phyloP scores from a whole-genome alignment of 1,284 basidiomycete genomes.

The Cystobasidium sp. region DNA sequence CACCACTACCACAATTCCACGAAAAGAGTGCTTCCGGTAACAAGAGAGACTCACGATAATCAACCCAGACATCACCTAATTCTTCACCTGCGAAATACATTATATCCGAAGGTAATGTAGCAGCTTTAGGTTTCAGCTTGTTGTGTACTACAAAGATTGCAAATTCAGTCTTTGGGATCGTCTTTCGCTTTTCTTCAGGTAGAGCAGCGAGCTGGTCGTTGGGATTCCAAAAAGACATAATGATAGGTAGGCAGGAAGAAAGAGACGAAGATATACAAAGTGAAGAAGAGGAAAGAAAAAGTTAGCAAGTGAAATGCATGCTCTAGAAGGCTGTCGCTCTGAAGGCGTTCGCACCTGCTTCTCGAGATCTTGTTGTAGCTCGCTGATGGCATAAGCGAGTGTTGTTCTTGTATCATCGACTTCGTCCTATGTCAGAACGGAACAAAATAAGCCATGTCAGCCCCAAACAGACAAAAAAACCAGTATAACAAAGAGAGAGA shows the following conservation, averaged over 20 bases:
- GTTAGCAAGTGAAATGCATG: too few species aligned
- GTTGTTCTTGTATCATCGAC: slow-evolving; percentile 86
- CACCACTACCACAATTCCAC: too few species aligned
- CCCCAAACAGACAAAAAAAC: not conserved
- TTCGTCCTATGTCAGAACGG: slow-evolving; percentile 70
- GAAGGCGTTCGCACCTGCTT: slow-evolving; percentile 61
- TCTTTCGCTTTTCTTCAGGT: slow-evolving; percentile 62
- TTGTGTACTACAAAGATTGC: slow-evolving; percentile 94
- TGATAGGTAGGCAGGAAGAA: not conserved
- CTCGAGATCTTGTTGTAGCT: slow-evolving; percentile 84
- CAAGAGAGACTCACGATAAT: slow-evolving; percentile 39
- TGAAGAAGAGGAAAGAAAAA: too few species aligned
- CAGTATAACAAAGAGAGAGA: not conserved
- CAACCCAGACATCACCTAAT: slow-evolving; percentile 40
- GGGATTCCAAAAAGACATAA: too few species aligned
- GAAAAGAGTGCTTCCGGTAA: too few species aligned
- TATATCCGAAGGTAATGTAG: slow-evolving; percentile 68
- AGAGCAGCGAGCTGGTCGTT: slow-evolving; percentile 46
- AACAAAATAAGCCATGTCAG: not conserved
- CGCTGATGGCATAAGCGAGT: slow-evolving; percentile 73
- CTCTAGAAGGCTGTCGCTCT: not conserved
- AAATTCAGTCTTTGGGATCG: slow-evolving; percentile 67
- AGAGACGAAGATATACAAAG: not conserved
- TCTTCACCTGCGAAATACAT: slow-evolving; percentile 62
- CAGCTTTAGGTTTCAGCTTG: slow-evolving; percentile 84